These are phyloP conservation scores for Aleurites moluccanus DNA, from an alignment of 441 rosid genomes.

Conservation along the genomic window DNA sequence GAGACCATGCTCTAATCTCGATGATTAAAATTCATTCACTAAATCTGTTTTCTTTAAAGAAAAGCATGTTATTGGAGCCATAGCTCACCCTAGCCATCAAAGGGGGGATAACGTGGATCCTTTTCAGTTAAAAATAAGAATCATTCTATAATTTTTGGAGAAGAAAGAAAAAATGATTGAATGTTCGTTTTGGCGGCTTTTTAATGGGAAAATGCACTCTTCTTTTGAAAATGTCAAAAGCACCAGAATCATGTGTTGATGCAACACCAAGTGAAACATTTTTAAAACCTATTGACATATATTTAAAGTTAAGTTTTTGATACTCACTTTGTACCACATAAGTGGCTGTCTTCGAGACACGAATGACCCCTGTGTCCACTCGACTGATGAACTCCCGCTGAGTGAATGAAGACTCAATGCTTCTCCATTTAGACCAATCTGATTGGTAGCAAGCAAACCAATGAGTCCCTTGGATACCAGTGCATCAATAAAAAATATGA, in stretches of 20 bases:
- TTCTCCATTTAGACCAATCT: slow-evolving; percentile 96
- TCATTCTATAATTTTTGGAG: neutral
- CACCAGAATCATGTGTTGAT: neutral
- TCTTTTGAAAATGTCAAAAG: neutral
- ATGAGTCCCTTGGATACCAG: slow-evolving; percentile 17
- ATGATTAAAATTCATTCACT: neutral
- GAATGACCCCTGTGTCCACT: slow-evolving; percentile 80
- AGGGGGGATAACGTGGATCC: neutral
- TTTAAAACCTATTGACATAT: neutral
- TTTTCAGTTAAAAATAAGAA: neutral
- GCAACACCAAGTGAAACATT: slow-evolving; percentile 3
- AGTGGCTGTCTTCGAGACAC: slow-evolving; percentile 82
- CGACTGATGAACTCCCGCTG: slow-evolving; percentile 84
- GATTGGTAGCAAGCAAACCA: slow-evolving; percentile 20
- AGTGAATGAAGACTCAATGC: slow-evolving; percentile 81
- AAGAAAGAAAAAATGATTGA: neutral
- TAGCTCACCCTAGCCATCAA: neutral
- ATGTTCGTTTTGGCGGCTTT: neutral
- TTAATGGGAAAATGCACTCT: neutral
- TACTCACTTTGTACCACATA: slow-evolving; percentile 87
- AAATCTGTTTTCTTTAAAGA: neutral
- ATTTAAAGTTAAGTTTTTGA: slow-evolving; percentile 4
- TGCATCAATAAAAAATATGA: neutral
- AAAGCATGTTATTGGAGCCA: neutral
- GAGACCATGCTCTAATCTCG: neutral